phyloP scores from a whole-genome alignment of 257 asterid species.

The Solanum bulbocastanum region DNA sequence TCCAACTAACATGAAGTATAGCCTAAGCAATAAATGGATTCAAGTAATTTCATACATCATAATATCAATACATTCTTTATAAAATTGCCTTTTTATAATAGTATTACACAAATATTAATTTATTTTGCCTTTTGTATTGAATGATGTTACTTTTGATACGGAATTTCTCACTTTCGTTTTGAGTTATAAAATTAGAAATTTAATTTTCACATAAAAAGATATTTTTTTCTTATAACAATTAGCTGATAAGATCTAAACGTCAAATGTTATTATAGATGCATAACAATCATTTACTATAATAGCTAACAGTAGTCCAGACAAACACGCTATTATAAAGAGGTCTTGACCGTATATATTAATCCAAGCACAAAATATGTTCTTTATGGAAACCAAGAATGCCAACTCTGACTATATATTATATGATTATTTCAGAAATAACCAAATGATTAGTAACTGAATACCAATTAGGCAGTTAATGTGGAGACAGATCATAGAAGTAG shows the following conservation, averaged over 20 bases:
- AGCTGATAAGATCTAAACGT: not conserved
- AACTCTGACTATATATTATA: not conserved
- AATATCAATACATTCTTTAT: too few species aligned
- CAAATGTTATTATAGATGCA: not conserved
- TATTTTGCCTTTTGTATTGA: too few species aligned
- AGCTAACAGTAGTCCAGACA: not conserved
- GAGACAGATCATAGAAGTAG: not conserved
- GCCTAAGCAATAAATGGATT: too few species aligned
- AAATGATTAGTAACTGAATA: not conserved
- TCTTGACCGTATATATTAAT: not conserved
- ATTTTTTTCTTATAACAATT: not conserved
- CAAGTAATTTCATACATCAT: too few species aligned
- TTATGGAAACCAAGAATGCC: not conserved
- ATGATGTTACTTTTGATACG: too few species aligned
- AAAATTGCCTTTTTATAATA: too few species aligned
- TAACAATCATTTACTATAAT: not conserved
- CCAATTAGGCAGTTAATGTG: not conserved
- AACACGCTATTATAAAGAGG: not conserved
- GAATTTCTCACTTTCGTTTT: too few species aligned
- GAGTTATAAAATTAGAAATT: not conserved
- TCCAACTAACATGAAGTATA: too few species aligned
- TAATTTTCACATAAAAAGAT: too few species aligned
- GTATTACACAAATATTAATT: too few species aligned
- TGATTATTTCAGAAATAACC: not conserved
- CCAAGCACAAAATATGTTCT: not conserved